Percentiles rank a stretch among this genome's conserved stretches.
Conservation (phyloP, 768 basidiomycete species). For the Panus rudis region DNA sequence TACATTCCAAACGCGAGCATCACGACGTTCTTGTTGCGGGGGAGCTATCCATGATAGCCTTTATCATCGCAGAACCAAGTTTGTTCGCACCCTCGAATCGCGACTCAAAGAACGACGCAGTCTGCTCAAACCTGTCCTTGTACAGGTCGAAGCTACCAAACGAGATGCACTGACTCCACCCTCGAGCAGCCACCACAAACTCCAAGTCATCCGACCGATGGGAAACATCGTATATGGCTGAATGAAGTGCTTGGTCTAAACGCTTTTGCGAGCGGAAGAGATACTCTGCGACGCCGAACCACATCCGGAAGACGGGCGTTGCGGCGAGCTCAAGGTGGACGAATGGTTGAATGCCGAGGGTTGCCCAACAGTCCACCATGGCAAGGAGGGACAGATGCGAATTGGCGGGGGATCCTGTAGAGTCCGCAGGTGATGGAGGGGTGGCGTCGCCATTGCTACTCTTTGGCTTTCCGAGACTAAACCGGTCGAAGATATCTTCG, state of each 20-base stretch:
- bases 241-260: conserved; percentile 63
- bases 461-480: conserved; percentile 58
- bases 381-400: conserved; percentile 91
- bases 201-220: conserved; percentile 89
- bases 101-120: conserved; percentile 75
- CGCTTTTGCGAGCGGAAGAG: conserved; percentile 69
- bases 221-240: conserved; percentile 68
- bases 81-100: conserved; percentile 82
- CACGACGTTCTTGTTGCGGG: neutral
- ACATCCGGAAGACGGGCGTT: conserved; percentile 92
- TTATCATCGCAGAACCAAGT: conserved; percentile 85
- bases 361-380: conserved; percentile 98
- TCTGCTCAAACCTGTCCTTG: conserved; percentile 69
- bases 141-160: conserved; percentile 93
- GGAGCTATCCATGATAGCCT: conserved; percentile 64
- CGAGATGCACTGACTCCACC: conserved; percentile 93
- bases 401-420: conserved; percentile 43
- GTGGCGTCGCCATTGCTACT: neutral
- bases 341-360: conserved; percentile 80
- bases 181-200: conserved; percentile 87
- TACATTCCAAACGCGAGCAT: neutral
- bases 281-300: conserved; percentile 96
- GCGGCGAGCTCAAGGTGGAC: conserved; percentile 89
- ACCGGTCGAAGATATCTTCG: conserved; percentile 81
- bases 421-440: conserved; percentile 17